phyloP scores from a whole-genome alignment of 345 rosid genomes.

The Abelmoschus esculentus region DNA sequence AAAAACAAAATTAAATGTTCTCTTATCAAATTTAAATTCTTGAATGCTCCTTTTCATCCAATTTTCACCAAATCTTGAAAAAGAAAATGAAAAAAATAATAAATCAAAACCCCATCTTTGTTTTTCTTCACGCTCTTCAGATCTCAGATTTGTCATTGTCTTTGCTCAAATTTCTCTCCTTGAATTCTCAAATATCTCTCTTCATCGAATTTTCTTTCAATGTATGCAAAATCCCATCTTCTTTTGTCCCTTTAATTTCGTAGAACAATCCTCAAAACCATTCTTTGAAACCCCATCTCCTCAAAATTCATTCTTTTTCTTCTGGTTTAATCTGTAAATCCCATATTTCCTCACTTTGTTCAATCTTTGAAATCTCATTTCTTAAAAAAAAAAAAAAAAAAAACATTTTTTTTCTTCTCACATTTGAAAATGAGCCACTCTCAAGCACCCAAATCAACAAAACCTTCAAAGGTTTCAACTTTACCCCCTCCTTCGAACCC shows the following conservation, averaged over 20 bases:
- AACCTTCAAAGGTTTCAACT: conserved; percentile 30
- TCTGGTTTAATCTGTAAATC: background rate
- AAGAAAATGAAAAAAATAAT: background rate
- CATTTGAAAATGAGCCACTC: conserved; percentile 36
- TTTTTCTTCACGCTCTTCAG: background rate
- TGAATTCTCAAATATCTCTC: background rate
- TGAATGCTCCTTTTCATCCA: background rate
- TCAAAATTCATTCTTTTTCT: background rate
- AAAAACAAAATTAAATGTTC: background rate
- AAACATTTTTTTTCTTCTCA: background rate
- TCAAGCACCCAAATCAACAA: conserved; percentile 35
- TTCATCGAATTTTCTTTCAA: background rate
- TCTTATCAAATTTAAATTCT: background rate
- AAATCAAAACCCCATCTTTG: background rate
- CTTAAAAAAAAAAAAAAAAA: no score
- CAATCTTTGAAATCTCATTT: background rate
- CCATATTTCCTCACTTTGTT: background rate
- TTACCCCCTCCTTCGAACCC: conserved; percentile 26
- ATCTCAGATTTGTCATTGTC: background rate
- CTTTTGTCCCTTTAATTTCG: no score
- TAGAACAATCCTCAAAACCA: background rate
- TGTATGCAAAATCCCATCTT: conserved; percentile 10
- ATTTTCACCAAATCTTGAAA: background rate
- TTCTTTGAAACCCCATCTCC: background rate
- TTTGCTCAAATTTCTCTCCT: background rate